Percentiles rank a stretch among this genome's conserved stretches.
Evolutionary conservation across 2,329 filamentous ascomycete species (phyloP).

Genomic region (Trichophyton schoenleinii): DNA sequence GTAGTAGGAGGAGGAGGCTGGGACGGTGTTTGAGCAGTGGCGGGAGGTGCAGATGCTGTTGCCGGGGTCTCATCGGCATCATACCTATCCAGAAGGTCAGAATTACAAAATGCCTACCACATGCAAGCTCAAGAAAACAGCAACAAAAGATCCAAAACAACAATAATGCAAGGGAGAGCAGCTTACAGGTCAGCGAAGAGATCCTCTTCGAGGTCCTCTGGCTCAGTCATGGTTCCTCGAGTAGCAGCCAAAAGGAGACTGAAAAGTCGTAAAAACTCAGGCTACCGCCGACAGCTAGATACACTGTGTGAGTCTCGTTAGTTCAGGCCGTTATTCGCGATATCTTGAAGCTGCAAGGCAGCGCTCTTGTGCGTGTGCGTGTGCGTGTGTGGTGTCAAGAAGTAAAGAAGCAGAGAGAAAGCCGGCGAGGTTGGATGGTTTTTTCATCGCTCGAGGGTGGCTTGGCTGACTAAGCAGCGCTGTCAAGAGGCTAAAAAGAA

Average conservation of each 20-base stretch:
- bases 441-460: slow-evolving; percentile 2
- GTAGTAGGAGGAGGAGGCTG: background rate
- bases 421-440: slow-evolving; percentile 1
- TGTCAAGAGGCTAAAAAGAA: background rate
- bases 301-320: background rate
- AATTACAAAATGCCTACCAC: too few species aligned
- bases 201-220: slow-evolving; percentile 78
- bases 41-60: background rate
- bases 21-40: background rate
- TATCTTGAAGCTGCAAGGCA: background rate
- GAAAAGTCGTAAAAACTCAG: background rate
- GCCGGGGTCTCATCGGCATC: slow-evolving; percentile 50
- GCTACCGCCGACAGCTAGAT: background rate
- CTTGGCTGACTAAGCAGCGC: slow-evolving; percentile 12
- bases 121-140: background rate
- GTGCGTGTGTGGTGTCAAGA: background rate
- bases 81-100: slow-evolving; percentile 38
- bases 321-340: background rate
- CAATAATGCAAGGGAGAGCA: slow-evolving; percentile 6
- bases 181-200: slow-evolving; percentile 90
- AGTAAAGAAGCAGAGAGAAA: slow-evolving; percentile 6
- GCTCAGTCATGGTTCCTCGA: slow-evolving; percentile 54
- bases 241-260: background rate
- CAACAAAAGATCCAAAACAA: slow-evolving; percentile 2
- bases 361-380: background rate